phyloP scores from a whole-genome alignment of 768 basidiomycete species.

The Pseudohyphozyma bogoriensis region DNA sequence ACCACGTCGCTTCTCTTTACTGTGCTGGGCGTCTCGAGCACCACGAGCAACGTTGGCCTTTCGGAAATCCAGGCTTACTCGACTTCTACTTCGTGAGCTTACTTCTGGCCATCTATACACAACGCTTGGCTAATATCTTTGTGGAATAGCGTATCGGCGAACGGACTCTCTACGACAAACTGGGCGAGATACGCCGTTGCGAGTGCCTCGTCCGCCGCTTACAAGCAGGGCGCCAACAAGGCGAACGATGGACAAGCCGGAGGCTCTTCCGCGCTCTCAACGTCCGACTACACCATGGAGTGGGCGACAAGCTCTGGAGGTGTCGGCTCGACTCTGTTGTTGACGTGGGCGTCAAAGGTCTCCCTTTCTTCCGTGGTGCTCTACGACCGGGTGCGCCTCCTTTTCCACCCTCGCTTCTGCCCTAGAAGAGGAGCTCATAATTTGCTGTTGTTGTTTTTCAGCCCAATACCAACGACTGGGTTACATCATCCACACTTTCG shows the following conservation, averaged over 20 bases:
- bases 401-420: too few species aligned
- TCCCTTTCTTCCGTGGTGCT: background rate
- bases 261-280: background rate
- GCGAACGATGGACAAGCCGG: slow-evolving; percentile 9
- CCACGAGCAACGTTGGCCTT: slow-evolving; percentile 18
- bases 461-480: slow-evolving; percentile 22
- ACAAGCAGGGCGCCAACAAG: slow-evolving; percentile 1
- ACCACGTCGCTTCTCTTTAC: slow-evolving; percentile 10
- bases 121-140: background rate
- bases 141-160: background rate
- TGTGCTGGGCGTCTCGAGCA: slow-evolving; percentile 4
- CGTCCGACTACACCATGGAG: slow-evolving; percentile 7
- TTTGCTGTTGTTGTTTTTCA: too few species aligned
- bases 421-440: too few species aligned
- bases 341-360: slow-evolving; percentile 8
- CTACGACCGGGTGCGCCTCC: too few species aligned
- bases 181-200: slow-evolving; percentile 13
- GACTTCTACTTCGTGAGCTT: background rate
- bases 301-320: slow-evolving; percentile 16
- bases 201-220: slow-evolving; percentile 6
- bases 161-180: background rate
- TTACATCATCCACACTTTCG: slow-evolving; percentile 1
- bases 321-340: slow-evolving; percentile 3
- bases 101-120: background rate
- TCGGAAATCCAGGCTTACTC: slow-evolving; percentile 19